These are phyloP conservation scores for Gossypium schwendimanii DNA, from an alignment of 441 rosid genomes.

Conservation along the genomic window DNA sequence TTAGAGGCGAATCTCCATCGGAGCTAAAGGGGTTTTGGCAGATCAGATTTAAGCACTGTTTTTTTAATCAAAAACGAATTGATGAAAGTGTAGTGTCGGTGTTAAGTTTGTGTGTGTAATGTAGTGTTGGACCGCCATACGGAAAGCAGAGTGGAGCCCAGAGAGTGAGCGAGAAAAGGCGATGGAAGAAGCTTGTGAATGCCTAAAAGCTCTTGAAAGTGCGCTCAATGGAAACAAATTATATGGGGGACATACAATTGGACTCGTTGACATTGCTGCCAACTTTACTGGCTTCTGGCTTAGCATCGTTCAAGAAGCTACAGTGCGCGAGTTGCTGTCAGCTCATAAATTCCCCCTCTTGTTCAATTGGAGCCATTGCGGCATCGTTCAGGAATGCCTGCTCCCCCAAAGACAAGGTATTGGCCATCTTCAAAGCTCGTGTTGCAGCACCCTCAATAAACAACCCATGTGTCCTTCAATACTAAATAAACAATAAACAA, in stretches of 20 bases:
- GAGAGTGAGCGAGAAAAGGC: constrained; percentile 30
- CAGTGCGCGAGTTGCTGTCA: constrained; percentile 20
- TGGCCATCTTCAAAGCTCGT: constrained; percentile 16
- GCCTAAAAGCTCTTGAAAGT: constrained; percentile 38
- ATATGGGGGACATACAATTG: constrained; percentile 24
- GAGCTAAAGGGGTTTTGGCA: too few relatives aligned
- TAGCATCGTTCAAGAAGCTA: constrained; percentile 15
- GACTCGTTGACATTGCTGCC: background rate
- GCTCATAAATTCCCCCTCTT: constrained; percentile 24
- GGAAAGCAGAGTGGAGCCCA: constrained; percentile 21
- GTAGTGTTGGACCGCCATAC: constrained; percentile 24
- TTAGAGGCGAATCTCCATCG: too few relatives aligned
- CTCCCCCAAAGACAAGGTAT: constrained; percentile 33
- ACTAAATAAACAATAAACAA: background rate
- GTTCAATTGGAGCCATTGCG: constrained; percentile 22
- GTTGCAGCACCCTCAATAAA: background rate
- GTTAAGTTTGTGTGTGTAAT: background rate
- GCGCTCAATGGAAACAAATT: constrained; percentile 37
- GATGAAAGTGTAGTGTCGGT: background rate
- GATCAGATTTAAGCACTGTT: background rate
- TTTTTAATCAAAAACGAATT: background rate
- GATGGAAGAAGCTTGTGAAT: constrained; percentile 34
- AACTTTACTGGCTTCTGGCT: background rate
- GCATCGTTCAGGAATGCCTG: constrained; percentile 32
- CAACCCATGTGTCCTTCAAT: background rate